These are phyloP conservation scores for Yamadazyma diospyri DNA, from an alignment of 1,139 yeast genomes.

Conservation along the genomic window DNA sequence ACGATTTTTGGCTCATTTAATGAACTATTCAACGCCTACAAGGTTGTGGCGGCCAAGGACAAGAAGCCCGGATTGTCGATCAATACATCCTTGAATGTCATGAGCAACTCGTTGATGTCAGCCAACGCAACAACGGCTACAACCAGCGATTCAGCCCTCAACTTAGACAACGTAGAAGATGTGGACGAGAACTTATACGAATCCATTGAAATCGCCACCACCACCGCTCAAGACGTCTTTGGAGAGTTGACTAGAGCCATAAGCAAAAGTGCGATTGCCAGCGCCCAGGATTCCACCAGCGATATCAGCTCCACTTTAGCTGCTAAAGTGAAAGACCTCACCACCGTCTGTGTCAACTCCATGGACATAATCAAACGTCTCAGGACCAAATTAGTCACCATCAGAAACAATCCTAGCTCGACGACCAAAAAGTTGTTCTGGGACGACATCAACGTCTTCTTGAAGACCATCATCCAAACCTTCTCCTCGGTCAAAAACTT, in stretches of 20 bases:
- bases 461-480: conserved; percentile 79
- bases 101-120: not conserved
- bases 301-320: conserved; percentile 38
- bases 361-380: conserved; percentile 76
- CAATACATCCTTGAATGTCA: conserved; percentile 16
- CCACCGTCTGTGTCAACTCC: conserved; percentile 73
- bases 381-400: conserved; percentile 52
- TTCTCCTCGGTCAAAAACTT: conserved; percentile 79
- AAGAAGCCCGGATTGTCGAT: conserved; percentile 17
- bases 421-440: conserved; percentile 67
- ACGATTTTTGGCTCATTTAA: conserved; percentile 69
- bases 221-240: conserved; percentile 76
- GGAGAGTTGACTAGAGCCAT: conserved; percentile 76
- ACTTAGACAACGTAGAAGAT: conserved; percentile 35
- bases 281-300: conserved; percentile 14
- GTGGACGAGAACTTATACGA: conserved; percentile 75
- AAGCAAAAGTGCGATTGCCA: conserved; percentile 59
- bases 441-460: conserved; percentile 81
- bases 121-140: conserved; percentile 2
- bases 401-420: conserved; percentile 48
- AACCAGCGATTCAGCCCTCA: conserved; percentile 5
- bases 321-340: conserved; percentile 69
- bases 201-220: conserved; percentile 69
- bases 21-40: conserved; percentile 75
- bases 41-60: conserved; percentile 33